Evolutionary conservation across 306 rosid genomes (phyloP), one percentile per base, ranked within the genome.

Genomic region (Glycine soja): DNA sequence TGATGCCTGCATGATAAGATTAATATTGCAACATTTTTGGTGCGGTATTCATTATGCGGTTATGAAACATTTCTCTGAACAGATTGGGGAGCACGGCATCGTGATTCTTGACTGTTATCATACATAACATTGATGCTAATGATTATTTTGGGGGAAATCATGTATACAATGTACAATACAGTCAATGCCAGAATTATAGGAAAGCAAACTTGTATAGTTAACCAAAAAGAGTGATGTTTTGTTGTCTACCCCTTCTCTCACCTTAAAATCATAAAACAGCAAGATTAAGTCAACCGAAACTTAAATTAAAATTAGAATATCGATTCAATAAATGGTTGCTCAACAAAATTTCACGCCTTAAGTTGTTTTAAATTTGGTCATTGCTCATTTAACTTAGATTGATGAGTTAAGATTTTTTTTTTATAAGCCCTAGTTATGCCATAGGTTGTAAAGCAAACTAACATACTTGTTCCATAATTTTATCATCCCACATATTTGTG

Each of bases 121-220:
- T 18, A 10, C 74, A 50, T 57, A 66, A 67, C 70, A 14, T 30
- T 54, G 75, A 71, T 63, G 64, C 57, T 30, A 54, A 19, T 71
- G 61, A 70, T 76, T 76, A n/a, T 32, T 76, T 42, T 12, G 66
- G 77, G 56, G 40, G 1, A 72, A 45, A 66, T 43, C 79, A 53
- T 84, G 84, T 81, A 74, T 70, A 74, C 80, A 77, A 4, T 80
- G 87, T 86, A 83, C 62, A 64, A 65, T 72, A 70, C 67, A 76
- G 63, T 73, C 76, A 56, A 10, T 62, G 38, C 62, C 32, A 56
- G 24, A 18, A 73, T 13, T 76, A 36, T 47, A 56, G 71, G 53
- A 58, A 81, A 61, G 58, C 62, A 71, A 57, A 62, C 70, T 51
- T 80, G 84, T 84, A 59, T 74, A 74, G 84, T 47, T 58, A 45